These are phyloP conservation scores for Oehlia diaphana DNA, from an alignment of 192 early-diverging fungal genomes.

Conservation along the genomic window DNA sequence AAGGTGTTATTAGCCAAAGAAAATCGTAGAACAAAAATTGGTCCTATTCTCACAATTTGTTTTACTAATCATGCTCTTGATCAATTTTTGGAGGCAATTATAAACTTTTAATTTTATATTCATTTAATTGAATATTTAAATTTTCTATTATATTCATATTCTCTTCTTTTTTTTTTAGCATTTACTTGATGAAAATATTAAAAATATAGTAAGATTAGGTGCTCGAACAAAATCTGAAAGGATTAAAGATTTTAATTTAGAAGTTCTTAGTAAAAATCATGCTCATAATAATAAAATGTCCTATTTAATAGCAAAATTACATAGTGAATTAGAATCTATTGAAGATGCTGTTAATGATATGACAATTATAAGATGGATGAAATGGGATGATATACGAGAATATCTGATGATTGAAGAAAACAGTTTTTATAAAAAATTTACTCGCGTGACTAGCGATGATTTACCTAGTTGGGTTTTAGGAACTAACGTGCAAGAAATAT, in stretches of 20 bases:
- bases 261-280: not conserved
- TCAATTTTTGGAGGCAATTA: constrained; percentile 34
- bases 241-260: constrained; percentile 28
- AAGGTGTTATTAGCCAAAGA: constrained; percentile 32
- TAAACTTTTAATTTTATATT: not conserved
- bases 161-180: not conserved
- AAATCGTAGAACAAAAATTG: constrained; percentile 34
- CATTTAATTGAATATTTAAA: too few species aligned
- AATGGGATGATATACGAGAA: constrained; percentile 21
- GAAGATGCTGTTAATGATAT: constrained; percentile 9
- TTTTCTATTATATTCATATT: not conserved
- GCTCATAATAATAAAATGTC: too few species aligned
- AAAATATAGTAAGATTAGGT: constrained; percentile 49
- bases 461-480: not conserved
- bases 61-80: constrained; percentile 52
- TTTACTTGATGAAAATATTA: not conserved
- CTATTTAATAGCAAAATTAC: too few species aligned
- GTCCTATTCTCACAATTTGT: constrained; percentile 52
- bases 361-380: constrained; percentile 1
- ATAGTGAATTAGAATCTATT: constrained; percentile 3
- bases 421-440: constrained; percentile 20
- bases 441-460: not conserved
- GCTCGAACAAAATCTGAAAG: constrained; percentile 36
- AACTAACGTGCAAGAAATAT: not conserved
- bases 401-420: constrained; percentile 11